Conservation (phyloP, 768 basidiomycete genomes). For the Agaricus subrufescens region DNA sequence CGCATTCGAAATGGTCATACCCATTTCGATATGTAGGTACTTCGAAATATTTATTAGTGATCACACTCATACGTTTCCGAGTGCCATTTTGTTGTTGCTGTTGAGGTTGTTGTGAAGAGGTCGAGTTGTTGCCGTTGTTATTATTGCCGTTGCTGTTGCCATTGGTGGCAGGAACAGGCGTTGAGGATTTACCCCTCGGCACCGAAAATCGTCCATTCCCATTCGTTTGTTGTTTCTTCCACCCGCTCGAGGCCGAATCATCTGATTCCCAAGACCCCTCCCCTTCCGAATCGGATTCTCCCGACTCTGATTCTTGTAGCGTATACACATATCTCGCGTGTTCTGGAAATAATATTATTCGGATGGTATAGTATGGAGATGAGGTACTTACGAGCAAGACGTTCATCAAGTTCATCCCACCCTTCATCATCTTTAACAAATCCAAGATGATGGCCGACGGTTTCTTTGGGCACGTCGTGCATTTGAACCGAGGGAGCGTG, state of each 20-base stretch:
- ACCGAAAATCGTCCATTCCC: slow-evolving; percentile 14
- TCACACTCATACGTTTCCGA: slow-evolving; percentile 60
- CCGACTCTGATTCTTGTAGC: slow-evolving; percentile 44
- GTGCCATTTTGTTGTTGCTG: slow-evolving; percentile 14
- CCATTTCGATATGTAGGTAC: slow-evolving; percentile 40
- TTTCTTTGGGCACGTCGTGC: slow-evolving; percentile 77
- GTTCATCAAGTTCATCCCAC: slow-evolving; percentile 60
- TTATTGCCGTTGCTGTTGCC: background rate
- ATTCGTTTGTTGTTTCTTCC: slow-evolving; percentile 5
- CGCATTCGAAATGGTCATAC: slow-evolving; percentile 34
- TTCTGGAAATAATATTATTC: slow-evolving; percentile 32
- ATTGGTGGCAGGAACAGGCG: no score
- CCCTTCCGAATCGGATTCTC: slow-evolving; percentile 21
- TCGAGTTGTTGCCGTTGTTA: background rate
- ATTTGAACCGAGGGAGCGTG: slow-evolving; percentile 82
- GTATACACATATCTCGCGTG: slow-evolving; percentile 63
- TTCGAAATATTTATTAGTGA: slow-evolving; percentile 57
- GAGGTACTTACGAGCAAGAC: slow-evolving; percentile 57
- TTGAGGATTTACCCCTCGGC: background rate
- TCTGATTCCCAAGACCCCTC: slow-evolving; percentile 54
- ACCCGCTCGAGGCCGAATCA: slow-evolving; percentile 14
- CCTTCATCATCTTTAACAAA: slow-evolving; percentile 47
- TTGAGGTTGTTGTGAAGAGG: slow-evolving; percentile 14
- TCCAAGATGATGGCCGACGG: slow-evolving; percentile 58
- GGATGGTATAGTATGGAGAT: background rate